Base-by-base conservation (phyloP, 2,329 filamentous ascomycete species). In the Drechmeria coniospora region DNA sequence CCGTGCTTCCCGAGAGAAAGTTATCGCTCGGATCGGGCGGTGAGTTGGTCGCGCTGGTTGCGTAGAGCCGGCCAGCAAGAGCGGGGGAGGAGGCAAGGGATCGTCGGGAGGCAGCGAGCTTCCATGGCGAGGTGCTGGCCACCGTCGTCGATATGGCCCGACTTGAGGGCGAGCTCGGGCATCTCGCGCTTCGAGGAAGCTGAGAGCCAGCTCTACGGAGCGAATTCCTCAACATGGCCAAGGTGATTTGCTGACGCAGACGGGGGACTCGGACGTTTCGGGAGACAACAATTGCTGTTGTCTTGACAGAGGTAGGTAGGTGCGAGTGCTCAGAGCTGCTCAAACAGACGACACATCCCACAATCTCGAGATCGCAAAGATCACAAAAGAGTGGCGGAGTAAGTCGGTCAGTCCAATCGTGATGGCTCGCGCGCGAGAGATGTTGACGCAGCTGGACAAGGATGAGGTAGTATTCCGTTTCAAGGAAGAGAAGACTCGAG, bases 1-100 rank as follows among this genome's bases (percentile, higher is more conserved):
- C 90, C 35, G 87, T 90, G 65, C 82, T 95, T 42, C 90, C 90
- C 38, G 84, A 82, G 36, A 98, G 71, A 68, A 98, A 98, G 61
- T 77, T 92, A 59, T 98, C 90, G 56, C 80, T 93, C 39, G 86
- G 73, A 52, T 93, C 83, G 37, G 72, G 70, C 13, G 68, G 51
- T 32, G 58, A 60, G 30, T 64, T 56, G 32, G 60, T 60, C 30
- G 68, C 60, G 40, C 45, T 51, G 34, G 68, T 68, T 36, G 66
- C 62, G 57, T 67, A 64, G 44, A 59, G 54, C 43, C 59, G 64
- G 34, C n/a, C n/a, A n/a, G n/a, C n/a, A n/a, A n/a, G n/a, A n/a
- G 65, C 64, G 33, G 56, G 49, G 35, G 59, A 51, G 34, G 68
- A 37, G 41, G 63, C 59, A 45, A 66, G 46, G 29, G 66, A 44